A percentile compares a stretch with the other conserved stretches of the same genome.
These are phyloP conservation scores for Sequoiadendron giganteum DNA, from an alignment of 75 land plant genomes.

Conservation along the genomic window DNA sequence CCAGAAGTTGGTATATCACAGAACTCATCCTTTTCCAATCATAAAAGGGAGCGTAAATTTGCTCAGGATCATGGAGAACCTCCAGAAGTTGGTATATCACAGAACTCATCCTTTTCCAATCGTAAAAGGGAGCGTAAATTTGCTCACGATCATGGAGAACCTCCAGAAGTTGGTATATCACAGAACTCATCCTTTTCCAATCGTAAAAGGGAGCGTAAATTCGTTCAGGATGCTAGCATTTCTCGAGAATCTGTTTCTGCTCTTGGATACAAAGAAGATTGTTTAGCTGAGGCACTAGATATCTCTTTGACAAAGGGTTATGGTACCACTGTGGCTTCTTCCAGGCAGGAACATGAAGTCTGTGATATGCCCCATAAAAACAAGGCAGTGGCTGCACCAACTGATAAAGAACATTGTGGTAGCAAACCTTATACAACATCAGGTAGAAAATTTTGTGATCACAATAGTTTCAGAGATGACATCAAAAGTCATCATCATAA, in stretches of 20 bases:
- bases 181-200: not conserved
- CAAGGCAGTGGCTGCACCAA: not conserved
- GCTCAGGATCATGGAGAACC: not conserved
- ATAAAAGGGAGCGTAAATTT: too few species aligned
- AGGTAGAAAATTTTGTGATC: not conserved
- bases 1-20: not conserved
- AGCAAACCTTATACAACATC: not conserved
- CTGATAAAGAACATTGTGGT: not conserved
- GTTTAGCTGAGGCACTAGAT: not conserved
- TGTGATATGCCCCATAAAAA: not conserved
- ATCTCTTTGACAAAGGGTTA: not conserved
- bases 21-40: too few species aligned
- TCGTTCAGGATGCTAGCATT: not conserved
- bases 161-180: too few species aligned
- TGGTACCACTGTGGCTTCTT: not conserved
- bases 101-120: too few species aligned
- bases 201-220: not conserved
- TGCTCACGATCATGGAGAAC: not conserved
- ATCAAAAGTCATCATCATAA: not conserved
- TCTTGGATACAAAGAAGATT: not conserved
- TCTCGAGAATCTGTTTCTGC: not conserved
- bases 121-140: too few species aligned
- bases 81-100: too few species aligned
- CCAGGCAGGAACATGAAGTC: not conserved
- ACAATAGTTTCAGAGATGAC: not conserved